Evolutionary conservation across 345 rosid genomes (phyloP).

Genomic region (Hibiscus trionum): DNA sequence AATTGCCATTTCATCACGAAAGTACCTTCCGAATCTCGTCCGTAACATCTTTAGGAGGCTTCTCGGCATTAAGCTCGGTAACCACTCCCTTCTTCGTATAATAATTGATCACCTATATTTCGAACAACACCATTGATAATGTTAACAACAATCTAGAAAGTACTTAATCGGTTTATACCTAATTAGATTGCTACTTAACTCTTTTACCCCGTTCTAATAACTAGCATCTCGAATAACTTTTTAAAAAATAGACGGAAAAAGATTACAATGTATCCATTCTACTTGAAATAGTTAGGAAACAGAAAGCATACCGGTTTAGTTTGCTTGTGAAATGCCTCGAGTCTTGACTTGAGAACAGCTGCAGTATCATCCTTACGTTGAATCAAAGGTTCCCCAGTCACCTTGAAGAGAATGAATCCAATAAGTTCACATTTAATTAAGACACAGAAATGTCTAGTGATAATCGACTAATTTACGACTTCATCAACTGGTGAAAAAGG

Average conservation of each 20-base stretch:
- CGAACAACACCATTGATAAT: neutral
- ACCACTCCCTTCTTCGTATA: slow-evolving; percentile 61
- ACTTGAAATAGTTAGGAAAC: neutral
- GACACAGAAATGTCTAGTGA: neutral
- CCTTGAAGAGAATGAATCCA: slow-evolving; percentile 32
- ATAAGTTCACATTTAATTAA: neutral
- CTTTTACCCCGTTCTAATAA: neutral
- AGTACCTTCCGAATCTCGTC: slow-evolving; percentile 69
- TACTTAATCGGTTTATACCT: neutral
- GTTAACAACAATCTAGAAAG: neutral
- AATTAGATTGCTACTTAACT: neutral
- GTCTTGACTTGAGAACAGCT: slow-evolving; percentile 83
- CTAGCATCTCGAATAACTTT: neutral
- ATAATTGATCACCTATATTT: slow-evolving; percentile 70
- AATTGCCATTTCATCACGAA: slow-evolving; percentile 20
- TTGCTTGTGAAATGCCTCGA: slow-evolving; percentile 83
- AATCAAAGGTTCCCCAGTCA: slow-evolving; percentile 81
- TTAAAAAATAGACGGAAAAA: neutral
- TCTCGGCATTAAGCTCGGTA: slow-evolving; percentile 73
- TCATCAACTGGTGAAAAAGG: neutral
- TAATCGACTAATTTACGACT: neutral
- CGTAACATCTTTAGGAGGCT: slow-evolving; percentile 65
- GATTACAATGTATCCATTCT: neutral
- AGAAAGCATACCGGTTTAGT: slow-evolving; percentile 62
- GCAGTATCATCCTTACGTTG: slow-evolving; percentile 93